phyloP scores from a whole-genome alignment of 2,329 filamentous ascomycete species.

The Oidium heveae region DNA sequence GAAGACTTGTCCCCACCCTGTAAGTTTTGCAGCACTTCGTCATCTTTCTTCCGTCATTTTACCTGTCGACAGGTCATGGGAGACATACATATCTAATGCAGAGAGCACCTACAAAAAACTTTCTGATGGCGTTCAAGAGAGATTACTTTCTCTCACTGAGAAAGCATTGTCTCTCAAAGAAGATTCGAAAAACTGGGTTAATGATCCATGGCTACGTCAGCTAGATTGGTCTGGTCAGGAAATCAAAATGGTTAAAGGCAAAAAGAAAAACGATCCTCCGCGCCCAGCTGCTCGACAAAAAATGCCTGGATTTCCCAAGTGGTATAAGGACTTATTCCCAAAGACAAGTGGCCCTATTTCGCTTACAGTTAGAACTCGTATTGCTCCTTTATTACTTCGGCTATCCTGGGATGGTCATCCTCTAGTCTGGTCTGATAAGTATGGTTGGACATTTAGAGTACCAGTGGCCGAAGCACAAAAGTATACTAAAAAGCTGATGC shows the following conservation, averaged over 20 bases:
- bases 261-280: slow-evolving; percentile 60
- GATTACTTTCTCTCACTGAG: slow-evolving; percentile 47
- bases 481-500: slow-evolving; percentile 48
- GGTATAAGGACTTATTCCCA: slow-evolving; percentile 79
- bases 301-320: slow-evolving; percentile 78
- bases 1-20: slow-evolving; percentile 77
- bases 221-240: slow-evolving; percentile 92
- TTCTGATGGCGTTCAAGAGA: slow-evolving; percentile 50
- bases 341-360: slow-evolving; percentile 43
- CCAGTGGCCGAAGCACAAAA: slow-evolving; percentile 31
- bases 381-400: slow-evolving; percentile 63
- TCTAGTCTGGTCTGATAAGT: slow-evolving; percentile 74
- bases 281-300: slow-evolving; percentile 65
- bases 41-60: slow-evolving; percentile 87
- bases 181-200: slow-evolving; percentile 40
- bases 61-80: slow-evolving; percentile 72
- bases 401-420: slow-evolving; percentile 78
- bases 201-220: slow-evolving; percentile 78
- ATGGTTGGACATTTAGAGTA: slow-evolving; percentile 82
- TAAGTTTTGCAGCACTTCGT: slow-evolving; percentile 82
- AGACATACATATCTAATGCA: slow-evolving; percentile 57
- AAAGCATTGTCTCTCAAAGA: slow-evolving; percentile 53
- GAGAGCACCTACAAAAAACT: slow-evolving; percentile 64
- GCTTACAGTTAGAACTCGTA: slow-evolving; percentile 63
- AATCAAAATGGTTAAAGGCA: slow-evolving; percentile 72